Base-by-base conservation (phyloP, 495 filamentous ascomycete species). In the Hyphodiscus hymeniophilus region DNA sequence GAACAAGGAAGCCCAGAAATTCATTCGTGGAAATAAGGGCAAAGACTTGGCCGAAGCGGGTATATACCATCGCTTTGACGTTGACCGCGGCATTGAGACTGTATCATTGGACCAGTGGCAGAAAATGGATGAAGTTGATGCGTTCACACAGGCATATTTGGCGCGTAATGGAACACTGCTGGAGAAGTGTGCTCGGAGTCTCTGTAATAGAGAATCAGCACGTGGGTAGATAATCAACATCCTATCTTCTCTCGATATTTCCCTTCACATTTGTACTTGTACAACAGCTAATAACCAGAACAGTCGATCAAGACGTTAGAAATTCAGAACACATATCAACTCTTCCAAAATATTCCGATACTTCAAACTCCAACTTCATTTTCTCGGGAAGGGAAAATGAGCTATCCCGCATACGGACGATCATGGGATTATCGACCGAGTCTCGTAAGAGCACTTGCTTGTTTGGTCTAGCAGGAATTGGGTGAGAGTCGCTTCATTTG, bases 21-120 rank as follows among this genome's bases (percentile, higher is more conserved):
- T 56, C 40, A n/a, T n/a, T n/a, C 3, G 15, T 3, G 12, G 3
- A 3, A n/a, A 5, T 3, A 18, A 5, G 15, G 13, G 16, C 6
- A n/a, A n/a, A 36, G 12, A 36, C 3, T 5, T 8, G 23, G 12
- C 47, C 11, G 12, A 18, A 17, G 24, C 42, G 2, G 34, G 49
- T 15, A 36, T 51, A 15, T 59, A 59, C 38, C 52, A 44, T 16
- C 52, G 52, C 17, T 48, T 59, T 16, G 52, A 46, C 23, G 52
- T 58, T 32, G 35, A 16, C 23, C 38, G 23, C 12, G 38, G 26
- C 11, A 16, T 22, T 12, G 40, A 28, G 15, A 18, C 12, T 43
- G 18, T 50, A 23, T 39, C 33, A 30, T 39, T 48, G 20, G 45
- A 42, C 5, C 36, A 36, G 33, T 36, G 33, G 33, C 6, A 36